These are phyloP conservation scores for Beauveria medogensis DNA, from an alignment of 2,329 filamentous ascomycete genomes.

Conservation along the genomic window DNA sequence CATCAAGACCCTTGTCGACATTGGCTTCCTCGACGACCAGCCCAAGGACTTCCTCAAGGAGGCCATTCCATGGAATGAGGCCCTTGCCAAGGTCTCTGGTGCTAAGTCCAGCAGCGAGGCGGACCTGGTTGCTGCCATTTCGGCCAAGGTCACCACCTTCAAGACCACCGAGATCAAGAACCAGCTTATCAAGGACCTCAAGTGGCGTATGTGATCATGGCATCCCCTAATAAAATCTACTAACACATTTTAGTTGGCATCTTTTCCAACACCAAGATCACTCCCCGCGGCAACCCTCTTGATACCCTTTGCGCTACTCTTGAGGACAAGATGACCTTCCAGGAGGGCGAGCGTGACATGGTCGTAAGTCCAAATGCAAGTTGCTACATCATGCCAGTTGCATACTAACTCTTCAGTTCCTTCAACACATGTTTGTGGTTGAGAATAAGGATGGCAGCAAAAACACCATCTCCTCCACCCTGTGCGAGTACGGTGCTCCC, in stretches of 20 bases:
- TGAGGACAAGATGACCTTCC: constrained; percentile 87
- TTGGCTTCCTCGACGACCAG: constrained; percentile 76
- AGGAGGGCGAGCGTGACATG: constrained; percentile 73
- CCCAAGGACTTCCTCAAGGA: constrained; percentile 56
- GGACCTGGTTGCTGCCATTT: constrained; percentile 66
- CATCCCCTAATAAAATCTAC: not conserved
- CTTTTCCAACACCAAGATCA: constrained; percentile 62
- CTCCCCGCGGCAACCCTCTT: constrained; percentile 67
- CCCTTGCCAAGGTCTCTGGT: constrained; percentile 67
- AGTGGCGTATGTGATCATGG: constrained; percentile 5
- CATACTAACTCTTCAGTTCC: constrained; percentile 26
- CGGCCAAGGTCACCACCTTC: constrained; percentile 66
- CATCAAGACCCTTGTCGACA: constrained; percentile 78
- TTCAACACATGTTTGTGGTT: constrained; percentile 78
- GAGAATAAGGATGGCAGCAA: constrained; percentile 71
- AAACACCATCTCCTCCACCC: constrained; percentile 72
- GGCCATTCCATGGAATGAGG: constrained; percentile 73
- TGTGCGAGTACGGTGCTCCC: constrained; percentile 74
- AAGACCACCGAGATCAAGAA: constrained; percentile 50
- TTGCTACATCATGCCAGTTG: not conserved
- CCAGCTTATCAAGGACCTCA: constrained; percentile 20
- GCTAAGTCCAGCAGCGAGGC: constrained; percentile 56
- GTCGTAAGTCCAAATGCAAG: constrained; percentile 42
- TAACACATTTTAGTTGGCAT: constrained; percentile 35
- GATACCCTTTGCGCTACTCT: constrained; percentile 87